Percentiles rank a stretch among this genome's conserved stretches.
These are phyloP conservation scores for Penicilliopsis zonata DNA, from an alignment of 495 filamentous ascomycete species.

Conservation along the genomic window DNA sequence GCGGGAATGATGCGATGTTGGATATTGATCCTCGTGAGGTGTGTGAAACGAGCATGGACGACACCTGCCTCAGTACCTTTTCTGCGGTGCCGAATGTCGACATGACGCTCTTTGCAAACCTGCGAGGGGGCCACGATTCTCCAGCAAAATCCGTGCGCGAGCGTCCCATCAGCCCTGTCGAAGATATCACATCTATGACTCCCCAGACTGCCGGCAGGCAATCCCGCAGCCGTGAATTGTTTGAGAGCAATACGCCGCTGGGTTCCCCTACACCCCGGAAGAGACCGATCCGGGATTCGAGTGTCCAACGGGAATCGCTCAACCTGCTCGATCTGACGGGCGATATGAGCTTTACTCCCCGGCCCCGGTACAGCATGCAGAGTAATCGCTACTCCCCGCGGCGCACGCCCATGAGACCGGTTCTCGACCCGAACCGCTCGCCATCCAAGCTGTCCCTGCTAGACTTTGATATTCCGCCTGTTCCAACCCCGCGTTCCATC, in stretches of 20 bases:
- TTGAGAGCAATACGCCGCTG: slow-evolving; percentile 27
- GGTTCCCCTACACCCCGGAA: slow-evolving; percentile 50
- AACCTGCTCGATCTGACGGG: slow-evolving; percentile 79
- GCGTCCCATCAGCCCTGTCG: slow-evolving; percentile 14
- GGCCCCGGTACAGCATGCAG: slow-evolving; percentile 24
- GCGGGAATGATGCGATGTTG: slow-evolving; percentile 11
- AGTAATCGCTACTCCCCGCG: slow-evolving; percentile 31
- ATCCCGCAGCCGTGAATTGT: slow-evolving; percentile 17
- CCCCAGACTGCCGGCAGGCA: slow-evolving; percentile 21
- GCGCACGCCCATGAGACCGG: slow-evolving; percentile 25
- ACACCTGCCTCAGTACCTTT: slow-evolving; percentile 76
- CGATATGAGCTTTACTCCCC: slow-evolving; percentile 48
- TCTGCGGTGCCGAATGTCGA: slow-evolving; percentile 67
- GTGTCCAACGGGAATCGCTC: slow-evolving; percentile 19
- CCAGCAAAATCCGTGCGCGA: slow-evolving; percentile 34
- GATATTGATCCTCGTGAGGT: too few species aligned
- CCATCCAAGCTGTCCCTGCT: slow-evolving; percentile 45
- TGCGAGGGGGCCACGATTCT: slow-evolving; percentile 48
- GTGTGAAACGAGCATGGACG: too few species aligned
- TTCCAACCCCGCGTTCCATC: slow-evolving; percentile 81
- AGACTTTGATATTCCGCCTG: slow-evolving; percentile 85
- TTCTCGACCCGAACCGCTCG: slow-evolving; percentile 22
- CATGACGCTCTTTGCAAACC: slow-evolving; percentile 70
- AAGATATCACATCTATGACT: slow-evolving; percentile 17
- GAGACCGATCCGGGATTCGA: slow-evolving; percentile 46